These are phyloP conservation scores for Pyrus hybrid DNA, from an alignment of 331 rosid genomes.

Conservation along the genomic window DNA sequence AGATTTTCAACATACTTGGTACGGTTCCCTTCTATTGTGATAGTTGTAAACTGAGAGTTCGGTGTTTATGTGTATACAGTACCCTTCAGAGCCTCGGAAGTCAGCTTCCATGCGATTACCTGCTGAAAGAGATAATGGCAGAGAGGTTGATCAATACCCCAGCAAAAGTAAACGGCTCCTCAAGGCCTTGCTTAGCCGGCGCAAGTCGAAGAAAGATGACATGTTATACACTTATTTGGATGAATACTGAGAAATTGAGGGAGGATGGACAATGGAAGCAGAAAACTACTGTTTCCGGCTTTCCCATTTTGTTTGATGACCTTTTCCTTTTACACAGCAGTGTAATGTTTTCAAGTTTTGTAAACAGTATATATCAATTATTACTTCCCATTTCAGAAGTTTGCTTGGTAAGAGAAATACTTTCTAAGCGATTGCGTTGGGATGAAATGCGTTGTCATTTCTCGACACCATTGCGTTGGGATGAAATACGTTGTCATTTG, in stretches of 20 bases:
- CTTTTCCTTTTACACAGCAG: conserved; percentile 1
- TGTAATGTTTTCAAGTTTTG: background rate
- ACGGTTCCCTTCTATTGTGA: background rate
- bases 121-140: conserved; percentile 63
- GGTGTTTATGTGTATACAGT: conserved; percentile 32
- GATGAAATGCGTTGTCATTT: background rate
- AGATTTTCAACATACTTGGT: background rate
- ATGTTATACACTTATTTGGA: conserved; percentile 85
- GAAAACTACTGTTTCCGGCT: conserved; percentile 24
- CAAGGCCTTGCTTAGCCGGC: conserved; percentile 91
- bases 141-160: conserved; percentile 62
- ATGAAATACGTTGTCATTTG: too few species aligned
- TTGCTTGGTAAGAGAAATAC: background rate
- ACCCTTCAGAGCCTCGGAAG: conserved; percentile 87
- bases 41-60: background rate
- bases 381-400: background rate
- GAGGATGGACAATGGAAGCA: conserved; percentile 20
- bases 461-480: too few species aligned
- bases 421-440: background rate
- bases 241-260: conserved; percentile 48
- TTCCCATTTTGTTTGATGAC: conserved; percentile 6
- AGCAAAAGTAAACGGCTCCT: conserved; percentile 90
- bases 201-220: conserved; percentile 95
- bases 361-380: conserved; percentile 2
- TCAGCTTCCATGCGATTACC: conserved; percentile 87